A percentile compares a stretch with the other conserved stretches of the same genome.
phyloP scores from a whole-genome alignment of 75 land plant species.

The Ceratopteris richardii region DNA sequence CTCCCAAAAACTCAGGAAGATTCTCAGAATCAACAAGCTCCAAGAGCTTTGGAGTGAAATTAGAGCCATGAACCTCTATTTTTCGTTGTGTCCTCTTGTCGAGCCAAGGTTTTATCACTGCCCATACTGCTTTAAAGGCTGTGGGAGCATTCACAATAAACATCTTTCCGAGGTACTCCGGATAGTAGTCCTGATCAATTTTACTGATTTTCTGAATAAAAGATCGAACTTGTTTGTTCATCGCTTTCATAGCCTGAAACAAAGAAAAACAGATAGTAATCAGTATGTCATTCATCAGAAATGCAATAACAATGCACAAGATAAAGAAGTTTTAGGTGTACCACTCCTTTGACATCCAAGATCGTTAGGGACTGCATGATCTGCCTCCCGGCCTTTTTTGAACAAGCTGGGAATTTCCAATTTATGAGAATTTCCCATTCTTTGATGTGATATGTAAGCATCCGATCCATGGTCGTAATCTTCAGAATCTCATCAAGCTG shows the following conservation, averaged over 20 bases:
- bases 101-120: constrained; percentile 39
- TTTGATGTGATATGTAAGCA: constrained; percentile 29
- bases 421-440: constrained; percentile 34
- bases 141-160: constrained; percentile 38
- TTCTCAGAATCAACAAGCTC: constrained; percentile 35
- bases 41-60: constrained; percentile 25
- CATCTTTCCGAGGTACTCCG: constrained; percentile 40
- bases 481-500: constrained; percentile 35
- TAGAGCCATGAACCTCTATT: constrained; percentile 36
- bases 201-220: constrained; percentile 34
- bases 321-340: background rate
- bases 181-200: constrained; percentile 38
- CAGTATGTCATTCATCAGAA: background rate
- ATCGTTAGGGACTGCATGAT: constrained; percentile 30
- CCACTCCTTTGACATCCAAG: constrained; percentile 42
- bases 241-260: constrained; percentile 34
- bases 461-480: constrained; percentile 30
- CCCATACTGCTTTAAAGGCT: constrained; percentile 40
- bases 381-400: constrained; percentile 25
- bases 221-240: constrained; percentile 41
- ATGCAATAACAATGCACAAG: too few relatives aligned
- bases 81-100: constrained; percentile 41
- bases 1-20: constrained; percentile 39
- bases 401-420: constrained; percentile 39
- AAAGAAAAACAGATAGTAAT: background rate